Percentiles rank a stretch among this genome's conserved stretches.
These are phyloP conservation scores for Pisolithus marmoratus DNA, from an alignment of 768 basidiomycete genomes.

Conservation along the genomic window DNA sequence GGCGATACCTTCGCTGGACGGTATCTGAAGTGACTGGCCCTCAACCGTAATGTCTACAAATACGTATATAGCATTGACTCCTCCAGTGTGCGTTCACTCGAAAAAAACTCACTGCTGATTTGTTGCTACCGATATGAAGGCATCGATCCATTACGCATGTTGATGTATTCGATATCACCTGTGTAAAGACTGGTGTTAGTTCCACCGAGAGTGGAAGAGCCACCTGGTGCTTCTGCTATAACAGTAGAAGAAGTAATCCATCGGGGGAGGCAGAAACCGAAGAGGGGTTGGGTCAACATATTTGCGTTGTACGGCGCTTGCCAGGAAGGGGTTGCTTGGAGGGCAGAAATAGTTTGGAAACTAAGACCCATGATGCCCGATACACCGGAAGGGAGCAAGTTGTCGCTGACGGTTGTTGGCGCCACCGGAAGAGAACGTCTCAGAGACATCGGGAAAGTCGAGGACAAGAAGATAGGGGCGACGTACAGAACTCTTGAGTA, in stretches of 20 bases:
- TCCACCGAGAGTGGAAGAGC: slow-evolving; percentile 71
- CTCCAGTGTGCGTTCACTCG: neutral
- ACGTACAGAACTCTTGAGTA: slow-evolving; percentile 51
- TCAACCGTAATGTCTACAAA: slow-evolving; percentile 54
- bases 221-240: slow-evolving; percentile 45
- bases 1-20: slow-evolving; percentile 40
- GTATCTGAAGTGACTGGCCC: slow-evolving; percentile 40
- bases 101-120: slow-evolving; percentile 40
- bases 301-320: slow-evolving; percentile 39
- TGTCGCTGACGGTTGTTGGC: slow-evolving; percentile 43
- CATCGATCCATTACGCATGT: slow-evolving; percentile 34
- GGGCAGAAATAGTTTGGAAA: slow-evolving; percentile 53
- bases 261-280: slow-evolving; percentile 63
- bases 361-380: slow-evolving; percentile 79
- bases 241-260: slow-evolving; percentile 30
- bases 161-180: slow-evolving; percentile 66
- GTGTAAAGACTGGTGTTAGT: slow-evolving; percentile 53
- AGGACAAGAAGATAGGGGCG: neutral
- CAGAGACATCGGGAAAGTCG: neutral
- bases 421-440: slow-evolving; percentile 37
- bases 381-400: slow-evolving; percentile 43
- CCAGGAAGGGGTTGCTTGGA: slow-evolving; percentile 62
- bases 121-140: slow-evolving; percentile 60
- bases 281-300: slow-evolving; percentile 44
- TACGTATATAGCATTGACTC: neutral